Percentiles rank a stretch among this genome's conserved stretches.
phyloP scores from a whole-genome alignment of 257 asterid species.

The Capsicum chinense region DNA sequence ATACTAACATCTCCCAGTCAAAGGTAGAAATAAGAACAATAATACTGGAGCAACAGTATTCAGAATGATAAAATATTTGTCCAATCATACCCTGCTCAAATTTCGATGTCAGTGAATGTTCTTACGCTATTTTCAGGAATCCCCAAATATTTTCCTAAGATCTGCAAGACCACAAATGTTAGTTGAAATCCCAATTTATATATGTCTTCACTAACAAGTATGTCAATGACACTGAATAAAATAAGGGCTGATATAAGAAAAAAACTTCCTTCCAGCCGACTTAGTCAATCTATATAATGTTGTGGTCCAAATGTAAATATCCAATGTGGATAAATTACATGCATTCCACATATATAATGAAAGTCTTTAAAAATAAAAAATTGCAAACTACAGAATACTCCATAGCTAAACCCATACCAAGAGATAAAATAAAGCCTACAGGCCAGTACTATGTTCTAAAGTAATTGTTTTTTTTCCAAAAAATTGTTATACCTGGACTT shows the following conservation, averaged over 20 bases:
- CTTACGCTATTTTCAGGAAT: conserved; percentile 83
- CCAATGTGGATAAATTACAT: not conserved
- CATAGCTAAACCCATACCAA: not conserved
- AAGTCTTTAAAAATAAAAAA: not conserved
- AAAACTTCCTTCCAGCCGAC: too few relatives aligned
- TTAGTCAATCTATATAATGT: not conserved
- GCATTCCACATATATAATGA: not conserved
- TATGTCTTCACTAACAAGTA: not conserved
- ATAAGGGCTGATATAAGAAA: too few relatives aligned
- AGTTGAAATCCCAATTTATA: conserved; percentile 18
- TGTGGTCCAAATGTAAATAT: not conserved
- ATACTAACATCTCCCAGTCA: too few relatives aligned
- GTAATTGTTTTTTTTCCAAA: too few relatives aligned
- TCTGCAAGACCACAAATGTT: conserved; percentile 50
- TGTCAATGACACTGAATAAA: too few relatives aligned
- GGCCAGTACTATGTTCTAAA: too few relatives aligned
- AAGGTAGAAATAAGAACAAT: too few relatives aligned
- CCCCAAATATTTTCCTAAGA: conserved; percentile 86
- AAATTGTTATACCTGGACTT: too few relatives aligned
- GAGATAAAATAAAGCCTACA: not conserved
- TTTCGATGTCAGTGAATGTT: conserved; percentile 95
- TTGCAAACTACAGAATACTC: not conserved
- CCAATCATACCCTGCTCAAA: conserved; percentile 82
- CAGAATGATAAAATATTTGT: not conserved
- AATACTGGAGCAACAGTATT: too few relatives aligned